Percentiles rank a stretch among this genome's conserved stretches.
Evolutionary conservation across 2,329 filamentous ascomycete species (phyloP).

Genomic region (Blumeria graminis): DNA sequence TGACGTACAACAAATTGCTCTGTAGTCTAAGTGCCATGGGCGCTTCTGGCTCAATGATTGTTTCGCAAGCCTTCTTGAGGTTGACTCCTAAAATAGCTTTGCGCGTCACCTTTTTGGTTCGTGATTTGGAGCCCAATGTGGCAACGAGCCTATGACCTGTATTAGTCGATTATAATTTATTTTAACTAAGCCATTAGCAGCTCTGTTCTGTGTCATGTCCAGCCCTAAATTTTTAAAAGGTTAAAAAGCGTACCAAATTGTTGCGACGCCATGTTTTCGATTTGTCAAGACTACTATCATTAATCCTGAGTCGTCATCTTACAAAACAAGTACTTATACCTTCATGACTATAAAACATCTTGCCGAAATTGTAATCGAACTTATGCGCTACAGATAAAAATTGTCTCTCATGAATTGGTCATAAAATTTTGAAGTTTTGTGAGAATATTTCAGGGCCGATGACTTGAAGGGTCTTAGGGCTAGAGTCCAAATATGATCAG

Average conservation of each 20-base stretch:
- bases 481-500: too few species aligned
- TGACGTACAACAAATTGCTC: slow-evolving; percentile 50
- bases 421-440: too few species aligned
- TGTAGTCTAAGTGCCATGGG: slow-evolving; percentile 81
- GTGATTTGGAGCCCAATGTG: slow-evolving; percentile 54
- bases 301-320: background rate
- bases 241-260: slow-evolving; percentile 48
- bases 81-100: slow-evolving; percentile 80
- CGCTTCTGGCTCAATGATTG: slow-evolving; percentile 63
- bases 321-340: slow-evolving; percentile 29
- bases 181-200: too few species aligned
- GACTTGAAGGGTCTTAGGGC: too few species aligned
- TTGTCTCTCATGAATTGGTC: too few species aligned
- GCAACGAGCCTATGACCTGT: slow-evolving; percentile 51
- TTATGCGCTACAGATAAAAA: too few species aligned
- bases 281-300: slow-evolving; percentile 43
- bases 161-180: background rate
- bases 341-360: slow-evolving; percentile 92
- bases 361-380: background rate
- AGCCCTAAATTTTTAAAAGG: background rate
- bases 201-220: too few species aligned
- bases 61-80: slow-evolving; percentile 63
- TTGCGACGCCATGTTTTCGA: slow-evolving; percentile 75
- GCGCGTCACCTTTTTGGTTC: slow-evolving; percentile 47
- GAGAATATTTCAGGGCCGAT: too few species aligned